Evolutionary conservation across 139 green algal species (phyloP).

Genomic region (Micractinium conductrix): DNA sequence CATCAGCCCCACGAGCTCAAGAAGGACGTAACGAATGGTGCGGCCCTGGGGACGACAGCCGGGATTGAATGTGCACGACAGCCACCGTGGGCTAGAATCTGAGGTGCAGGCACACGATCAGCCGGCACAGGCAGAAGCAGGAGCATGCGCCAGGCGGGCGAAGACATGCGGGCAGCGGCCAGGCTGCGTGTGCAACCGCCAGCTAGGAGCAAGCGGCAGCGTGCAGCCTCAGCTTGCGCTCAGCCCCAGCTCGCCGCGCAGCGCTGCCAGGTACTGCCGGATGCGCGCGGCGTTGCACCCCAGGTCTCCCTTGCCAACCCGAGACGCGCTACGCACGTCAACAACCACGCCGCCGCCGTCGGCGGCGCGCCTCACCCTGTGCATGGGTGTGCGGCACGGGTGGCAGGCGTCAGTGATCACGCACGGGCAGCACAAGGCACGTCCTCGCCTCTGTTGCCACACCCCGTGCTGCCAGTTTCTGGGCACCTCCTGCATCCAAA

Average conservation of each 20-base stretch:
- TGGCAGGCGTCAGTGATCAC: neutral
- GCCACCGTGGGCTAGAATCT: too few relatives aligned
- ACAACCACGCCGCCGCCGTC: slow-evolving; percentile 10
- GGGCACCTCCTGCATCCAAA: neutral
- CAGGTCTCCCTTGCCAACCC: slow-evolving; percentile 63
- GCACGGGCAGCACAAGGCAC: neutral
- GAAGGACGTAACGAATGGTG: too few relatives aligned
- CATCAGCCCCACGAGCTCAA: too few relatives aligned
- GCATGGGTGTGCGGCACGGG: neutral
- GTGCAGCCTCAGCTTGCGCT: too few relatives aligned
- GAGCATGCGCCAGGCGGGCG: too few relatives aligned
- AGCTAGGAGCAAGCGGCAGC: too few relatives aligned
- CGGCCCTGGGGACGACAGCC: too few relatives aligned
- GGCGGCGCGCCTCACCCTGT: slow-evolving; percentile 3
- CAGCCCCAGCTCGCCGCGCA: slow-evolving; percentile 43
- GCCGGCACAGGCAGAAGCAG: too few relatives aligned
- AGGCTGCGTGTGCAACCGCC: too few relatives aligned
- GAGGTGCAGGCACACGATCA: too few relatives aligned
- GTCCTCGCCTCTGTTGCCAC: neutral
- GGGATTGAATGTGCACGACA: too few relatives aligned
- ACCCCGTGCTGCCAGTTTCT: neutral
- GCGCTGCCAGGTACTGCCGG: slow-evolving; percentile 28
- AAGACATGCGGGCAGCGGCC: too few relatives aligned
- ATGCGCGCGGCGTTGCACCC: slow-evolving; percentile 59
- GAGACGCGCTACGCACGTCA: slow-evolving; percentile 16